Conservation (phyloP, 257 asterid species). For the Solanum ahanhuiri region DNA sequence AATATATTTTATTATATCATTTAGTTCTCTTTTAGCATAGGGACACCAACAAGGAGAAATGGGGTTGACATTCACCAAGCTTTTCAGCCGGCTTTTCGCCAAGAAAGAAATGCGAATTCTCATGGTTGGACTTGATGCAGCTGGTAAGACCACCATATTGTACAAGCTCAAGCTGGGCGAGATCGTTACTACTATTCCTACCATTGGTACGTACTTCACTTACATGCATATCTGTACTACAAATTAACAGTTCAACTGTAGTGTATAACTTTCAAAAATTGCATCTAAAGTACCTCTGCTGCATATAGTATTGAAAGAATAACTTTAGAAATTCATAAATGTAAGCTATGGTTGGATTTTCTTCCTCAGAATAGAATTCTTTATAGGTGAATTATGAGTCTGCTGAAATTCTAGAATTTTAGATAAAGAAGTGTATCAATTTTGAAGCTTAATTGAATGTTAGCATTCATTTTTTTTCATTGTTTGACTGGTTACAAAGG, state of each 20-base stretch:
- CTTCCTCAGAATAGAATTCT: background rate
- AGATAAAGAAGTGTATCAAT: background rate
- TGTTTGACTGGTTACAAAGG: background rate
- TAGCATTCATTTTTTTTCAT: background rate
- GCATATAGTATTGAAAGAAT: background rate
- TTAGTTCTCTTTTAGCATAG: background rate
- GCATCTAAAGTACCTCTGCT: background rate
- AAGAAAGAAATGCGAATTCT: constrained; percentile 1
- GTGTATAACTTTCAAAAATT: background rate
- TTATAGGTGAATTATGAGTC: background rate
- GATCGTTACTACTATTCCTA: background rate
- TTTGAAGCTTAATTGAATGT: background rate
- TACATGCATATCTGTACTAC: background rate
- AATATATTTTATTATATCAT: background rate
- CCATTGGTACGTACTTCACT: background rate
- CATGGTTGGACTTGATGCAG: background rate
- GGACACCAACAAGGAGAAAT: background rate
- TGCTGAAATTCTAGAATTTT: background rate
- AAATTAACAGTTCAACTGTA: background rate
- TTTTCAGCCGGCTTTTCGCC: background rate
- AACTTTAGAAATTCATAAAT: background rate
- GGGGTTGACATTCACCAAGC: background rate
- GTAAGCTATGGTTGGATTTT: background rate
- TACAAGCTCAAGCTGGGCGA: background rate
- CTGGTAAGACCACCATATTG: constrained; percentile 1